Base-by-base conservation (phyloP, 139 green algal genomes). In the Dunaliella primolecta region DNA sequence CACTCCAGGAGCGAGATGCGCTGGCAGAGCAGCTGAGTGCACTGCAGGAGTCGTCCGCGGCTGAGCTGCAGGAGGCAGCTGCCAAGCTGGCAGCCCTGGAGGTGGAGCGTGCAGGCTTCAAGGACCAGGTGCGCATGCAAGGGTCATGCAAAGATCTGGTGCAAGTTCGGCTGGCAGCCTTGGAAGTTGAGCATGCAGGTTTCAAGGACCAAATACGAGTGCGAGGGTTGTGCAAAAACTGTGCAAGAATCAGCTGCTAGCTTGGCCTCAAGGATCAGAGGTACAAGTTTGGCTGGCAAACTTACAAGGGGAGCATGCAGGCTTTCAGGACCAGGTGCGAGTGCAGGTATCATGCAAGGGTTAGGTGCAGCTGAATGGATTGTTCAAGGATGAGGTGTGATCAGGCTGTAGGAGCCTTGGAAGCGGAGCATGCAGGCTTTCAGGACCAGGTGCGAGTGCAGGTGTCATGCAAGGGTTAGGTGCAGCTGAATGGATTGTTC, bases 1-100 rank as follows among this genome's bases (percentile, higher is more conserved):
- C n/a, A n/a, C n/a, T n/a, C 3, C 36, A 84, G 81, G 81, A 84
- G 30, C 56, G 81, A 25, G 81, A 76, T 34, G 33, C 11, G 15
- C 55, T 84, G 57, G 1, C 31, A 2, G 57, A 56, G 20, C 32
- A 78, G 56, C 36, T 83, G 35, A 35, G n/a, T 27, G 2, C 36
- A 29, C n/a, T 46, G 7, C 38, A 83, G n/a, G 30, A 83, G 46
- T n/a, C 32, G 27, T 55, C 21, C 23, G 76, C 76, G 7, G 76
- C 33, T 3, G 21, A 81, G 30, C 20, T 38, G 38, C 38, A 36
- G 24, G 29, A 76, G 55, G 2, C 2, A 2, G 1, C 80, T 29
- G 46, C 38, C 1, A 25, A 38, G 29, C 36, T 33, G 23, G 35
- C 36, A 2, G 24, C 25, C 76, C 21, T 81, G 76, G 31, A 38